Conservation (phyloP, 805 yeast genomes). For the Candida montana region DNA sequence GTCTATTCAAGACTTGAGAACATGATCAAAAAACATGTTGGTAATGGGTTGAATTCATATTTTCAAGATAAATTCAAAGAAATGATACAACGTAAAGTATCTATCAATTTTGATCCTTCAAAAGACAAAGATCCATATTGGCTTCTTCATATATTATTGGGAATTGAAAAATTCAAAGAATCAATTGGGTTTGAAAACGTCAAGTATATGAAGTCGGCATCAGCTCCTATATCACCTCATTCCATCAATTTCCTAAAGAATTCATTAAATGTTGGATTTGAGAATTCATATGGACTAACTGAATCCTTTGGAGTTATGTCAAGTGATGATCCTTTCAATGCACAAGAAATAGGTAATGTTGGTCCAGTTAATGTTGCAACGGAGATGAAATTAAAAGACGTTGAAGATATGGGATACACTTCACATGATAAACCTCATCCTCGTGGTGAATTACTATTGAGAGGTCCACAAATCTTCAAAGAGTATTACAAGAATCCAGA, state of each 20-base stretch:
- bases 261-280: slow-evolving; percentile 37
- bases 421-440: slow-evolving; percentile 40
- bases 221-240: slow-evolving; percentile 56
- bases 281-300: slow-evolving; percentile 58
- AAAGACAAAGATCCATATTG: slow-evolving; percentile 11
- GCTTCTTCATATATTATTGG: slow-evolving; percentile 2
- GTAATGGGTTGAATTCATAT: slow-evolving; percentile 8
- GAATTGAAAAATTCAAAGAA: slow-evolving; percentile 35
- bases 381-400: slow-evolving; percentile 50
- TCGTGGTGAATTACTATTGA: slow-evolving; percentile 50
- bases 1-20: slow-evolving; percentile 50
- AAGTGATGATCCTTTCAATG: slow-evolving; percentile 32
- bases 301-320: slow-evolving; percentile 57
- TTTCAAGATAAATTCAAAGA: slow-evolving; percentile 14
- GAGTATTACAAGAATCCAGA: slow-evolving; percentile 45
- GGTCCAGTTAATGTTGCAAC: slow-evolving; percentile 47
- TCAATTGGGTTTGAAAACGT: slow-evolving; percentile 36
- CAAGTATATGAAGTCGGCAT: slow-evolving; percentile 36
- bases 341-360: slow-evolving; percentile 31
- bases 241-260: slow-evolving; percentile 51
- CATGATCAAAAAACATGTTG: slow-evolving; percentile 30
- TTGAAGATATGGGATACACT: slow-evolving; percentile 43
- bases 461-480: slow-evolving; percentile 51
- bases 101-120: slow-evolving; percentile 7
- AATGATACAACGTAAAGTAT: slow-evolving; percentile 11